phyloP scores from a whole-genome alignment of 495 filamentous ascomycete genomes.

The Penicillium lividum region DNA sequence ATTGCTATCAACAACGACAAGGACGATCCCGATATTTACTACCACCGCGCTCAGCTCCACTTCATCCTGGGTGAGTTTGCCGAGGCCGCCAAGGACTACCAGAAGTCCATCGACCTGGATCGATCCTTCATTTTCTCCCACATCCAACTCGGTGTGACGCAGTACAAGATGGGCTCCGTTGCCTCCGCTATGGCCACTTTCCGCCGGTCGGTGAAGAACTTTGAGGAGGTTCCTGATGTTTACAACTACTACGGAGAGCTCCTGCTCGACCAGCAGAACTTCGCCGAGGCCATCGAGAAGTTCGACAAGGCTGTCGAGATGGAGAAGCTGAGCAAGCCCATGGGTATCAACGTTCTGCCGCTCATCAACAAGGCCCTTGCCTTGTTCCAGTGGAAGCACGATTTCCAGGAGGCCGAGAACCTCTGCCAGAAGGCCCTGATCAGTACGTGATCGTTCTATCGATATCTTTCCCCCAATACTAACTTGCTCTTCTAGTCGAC shows the following conservation, averaged over 20 bases:
- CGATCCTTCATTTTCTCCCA: slow-evolving; percentile 96
- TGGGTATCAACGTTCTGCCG: slow-evolving; percentile 95
- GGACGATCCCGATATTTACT: slow-evolving; percentile 96
- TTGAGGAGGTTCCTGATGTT: slow-evolving; percentile 92
- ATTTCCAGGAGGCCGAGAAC: slow-evolving; percentile 92
- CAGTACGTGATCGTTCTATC: slow-evolving; percentile 60
- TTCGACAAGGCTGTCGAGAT: slow-evolving; percentile 97
- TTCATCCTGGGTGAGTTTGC: slow-evolving; percentile 95
- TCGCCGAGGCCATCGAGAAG: slow-evolving; percentile 92
- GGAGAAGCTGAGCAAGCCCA: slow-evolving; percentile 90
- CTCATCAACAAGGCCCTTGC: slow-evolving; percentile 98
- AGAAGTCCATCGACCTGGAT: slow-evolving; percentile 98
- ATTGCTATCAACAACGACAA: slow-evolving; percentile 81
- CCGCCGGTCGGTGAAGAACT: slow-evolving; percentile 96
- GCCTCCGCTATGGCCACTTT: slow-evolving; percentile 99
- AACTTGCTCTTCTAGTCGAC: slow-evolving; percentile 66
- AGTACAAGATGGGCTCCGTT: slow-evolving; percentile 99
- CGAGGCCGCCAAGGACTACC: slow-evolving; percentile 96
- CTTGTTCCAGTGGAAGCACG: slow-evolving; percentile 96
- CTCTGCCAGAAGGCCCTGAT: slow-evolving; percentile 96
- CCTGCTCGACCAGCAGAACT: slow-evolving; percentile 96
- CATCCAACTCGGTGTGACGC: slow-evolving; percentile 98
- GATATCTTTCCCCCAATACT: not conserved
- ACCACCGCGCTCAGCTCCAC: slow-evolving; percentile 97
- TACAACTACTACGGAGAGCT: slow-evolving; percentile 99